These are phyloP conservation scores for Phytopythium boreale DNA, from an alignment of 352 stramenopile species.

Conservation along the genomic window DNA sequence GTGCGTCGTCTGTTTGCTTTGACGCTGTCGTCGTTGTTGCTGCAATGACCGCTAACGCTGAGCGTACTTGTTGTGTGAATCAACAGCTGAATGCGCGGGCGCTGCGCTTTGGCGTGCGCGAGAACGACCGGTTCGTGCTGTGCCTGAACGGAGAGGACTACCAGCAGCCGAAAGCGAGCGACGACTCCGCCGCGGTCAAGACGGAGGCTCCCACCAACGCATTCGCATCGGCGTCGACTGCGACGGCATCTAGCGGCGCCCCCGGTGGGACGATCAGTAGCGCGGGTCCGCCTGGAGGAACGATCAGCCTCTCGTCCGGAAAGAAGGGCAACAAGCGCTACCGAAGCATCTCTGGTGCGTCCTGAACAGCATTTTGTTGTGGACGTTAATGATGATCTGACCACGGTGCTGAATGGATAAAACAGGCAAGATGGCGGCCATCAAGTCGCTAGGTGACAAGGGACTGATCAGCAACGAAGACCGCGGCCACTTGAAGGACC, in stretches of 20 bases:
- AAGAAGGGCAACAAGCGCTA: constrained; percentile 76
- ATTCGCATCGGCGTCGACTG: constrained; percentile 18
- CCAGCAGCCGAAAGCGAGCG: constrained; percentile 24
- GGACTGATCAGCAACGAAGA: constrained; percentile 70
- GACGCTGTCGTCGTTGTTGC: not conserved
- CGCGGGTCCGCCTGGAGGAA: constrained; percentile 16
- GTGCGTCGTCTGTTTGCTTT: constrained; percentile 3
- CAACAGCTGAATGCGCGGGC: constrained; percentile 62
- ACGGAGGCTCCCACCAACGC: constrained; percentile 14
- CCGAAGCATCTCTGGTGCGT: constrained; percentile 52
- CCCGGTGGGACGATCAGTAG: constrained; percentile 15
- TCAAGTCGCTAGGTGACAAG: constrained; percentile 74
- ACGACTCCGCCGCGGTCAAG: not conserved
- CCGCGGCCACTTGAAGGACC: constrained; percentile 66
- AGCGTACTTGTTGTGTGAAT: constrained; percentile 1
- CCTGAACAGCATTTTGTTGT: not conserved
- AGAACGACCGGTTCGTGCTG: constrained; percentile 77
- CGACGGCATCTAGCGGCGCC: constrained; percentile 11
- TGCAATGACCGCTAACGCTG: constrained; percentile 6
- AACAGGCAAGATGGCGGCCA: constrained; percentile 75
- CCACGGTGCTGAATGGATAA: not conserved
- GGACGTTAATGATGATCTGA: not conserved
- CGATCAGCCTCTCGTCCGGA: constrained; percentile 25
- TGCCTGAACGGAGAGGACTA: constrained; percentile 73
- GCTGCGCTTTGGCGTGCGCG: constrained; percentile 67